phyloP scores from a whole-genome alignment of 2,329 filamentous ascomycete genomes.

The Pseudophaeomoniella oleicola region DNA sequence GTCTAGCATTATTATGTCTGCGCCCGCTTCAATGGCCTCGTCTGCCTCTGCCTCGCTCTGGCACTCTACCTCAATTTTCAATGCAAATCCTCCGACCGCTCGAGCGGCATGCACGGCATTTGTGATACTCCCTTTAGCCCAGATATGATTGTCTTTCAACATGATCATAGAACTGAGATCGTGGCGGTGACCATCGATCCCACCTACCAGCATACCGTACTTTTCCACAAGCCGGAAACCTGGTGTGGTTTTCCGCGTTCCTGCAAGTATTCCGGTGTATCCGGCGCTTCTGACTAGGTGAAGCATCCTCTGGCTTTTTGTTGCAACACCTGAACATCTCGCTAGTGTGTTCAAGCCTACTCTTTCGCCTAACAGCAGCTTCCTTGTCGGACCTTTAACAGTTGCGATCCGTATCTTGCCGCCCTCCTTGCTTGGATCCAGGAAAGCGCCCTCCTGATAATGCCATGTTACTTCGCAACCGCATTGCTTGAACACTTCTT shows the following conservation, averaged over 20 bases:
- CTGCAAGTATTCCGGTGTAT: constrained; percentile 73
- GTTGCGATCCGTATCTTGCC: constrained; percentile 57
- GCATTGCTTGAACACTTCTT: constrained; percentile 81
- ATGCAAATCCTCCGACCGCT: constrained; percentile 68
- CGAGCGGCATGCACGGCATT: constrained; percentile 75
- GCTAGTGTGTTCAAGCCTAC: constrained; percentile 85
- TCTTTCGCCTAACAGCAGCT: constrained; percentile 78
- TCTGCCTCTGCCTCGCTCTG: constrained; percentile 78
- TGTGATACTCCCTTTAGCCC: constrained; percentile 59
- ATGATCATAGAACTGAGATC: constrained; percentile 93
- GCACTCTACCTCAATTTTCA: constrained; percentile 95
- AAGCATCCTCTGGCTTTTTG: constrained; percentile 44
- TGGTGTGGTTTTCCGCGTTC: constrained; percentile 92
- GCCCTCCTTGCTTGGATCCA: constrained; percentile 45
- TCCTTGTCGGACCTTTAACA: constrained; percentile 68
- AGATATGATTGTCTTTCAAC: constrained; percentile 98
- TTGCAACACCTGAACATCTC: constrained; percentile 81
- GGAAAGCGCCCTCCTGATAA: constrained; percentile 54
- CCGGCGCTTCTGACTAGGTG: constrained; percentile 47
- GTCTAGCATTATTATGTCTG: constrained; percentile 94
- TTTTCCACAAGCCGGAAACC: constrained; percentile 94
- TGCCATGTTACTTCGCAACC: constrained; percentile 91
- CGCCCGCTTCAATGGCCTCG: constrained; percentile 78
- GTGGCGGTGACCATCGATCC: constrained; percentile 80
- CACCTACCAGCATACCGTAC: constrained; percentile 91